A percentile compares a stretch with the other conserved stretches of the same genome.
Evolutionary conservation across 345 rosid species (phyloP).

Genomic region (Capsella bursapastoris): DNA sequence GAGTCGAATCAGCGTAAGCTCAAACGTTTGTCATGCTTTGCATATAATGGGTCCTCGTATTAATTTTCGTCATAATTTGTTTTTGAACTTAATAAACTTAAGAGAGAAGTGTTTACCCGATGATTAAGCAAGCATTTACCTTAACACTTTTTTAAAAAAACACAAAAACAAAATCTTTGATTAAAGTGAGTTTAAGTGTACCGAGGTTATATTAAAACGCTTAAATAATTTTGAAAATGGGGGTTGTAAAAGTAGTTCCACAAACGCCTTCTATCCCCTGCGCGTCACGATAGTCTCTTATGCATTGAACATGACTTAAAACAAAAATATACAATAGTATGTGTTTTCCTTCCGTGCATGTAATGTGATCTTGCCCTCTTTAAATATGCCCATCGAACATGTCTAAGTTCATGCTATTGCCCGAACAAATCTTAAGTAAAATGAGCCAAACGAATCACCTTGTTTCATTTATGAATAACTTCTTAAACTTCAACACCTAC

Average conservation of each 20-base stretch:
- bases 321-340: background rate
- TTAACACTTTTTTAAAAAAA: background rate
- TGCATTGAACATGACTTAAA: conserved; percentile 52
- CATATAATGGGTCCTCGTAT: background rate
- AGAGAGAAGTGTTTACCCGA: conserved; percentile 1
- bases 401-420: conserved; percentile 51
- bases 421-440: too few relatives aligned
- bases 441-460: background rate
- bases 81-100: background rate
- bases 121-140: conserved; percentile 32
- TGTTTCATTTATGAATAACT: too few relatives aligned
- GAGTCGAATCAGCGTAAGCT: conserved; percentile 12
- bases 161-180: background rate
- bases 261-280: conserved; percentile 38
- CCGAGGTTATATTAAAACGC: conserved; percentile 17
- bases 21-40: conserved; percentile 26
- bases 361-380: conserved; percentile 28
- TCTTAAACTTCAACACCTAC: too few relatives aligned
- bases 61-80: background rate
- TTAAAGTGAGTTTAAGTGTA: background rate
- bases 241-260: conserved; percentile 28
- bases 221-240: conserved; percentile 19
- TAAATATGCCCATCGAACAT: conserved; percentile 27
- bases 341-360: too few relatives aligned
- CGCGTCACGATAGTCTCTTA: conserved; percentile 49